Evolutionary conservation across 805 yeast genomes (phyloP).

Genomic region (Zygosaccharomyces lentus): DNA sequence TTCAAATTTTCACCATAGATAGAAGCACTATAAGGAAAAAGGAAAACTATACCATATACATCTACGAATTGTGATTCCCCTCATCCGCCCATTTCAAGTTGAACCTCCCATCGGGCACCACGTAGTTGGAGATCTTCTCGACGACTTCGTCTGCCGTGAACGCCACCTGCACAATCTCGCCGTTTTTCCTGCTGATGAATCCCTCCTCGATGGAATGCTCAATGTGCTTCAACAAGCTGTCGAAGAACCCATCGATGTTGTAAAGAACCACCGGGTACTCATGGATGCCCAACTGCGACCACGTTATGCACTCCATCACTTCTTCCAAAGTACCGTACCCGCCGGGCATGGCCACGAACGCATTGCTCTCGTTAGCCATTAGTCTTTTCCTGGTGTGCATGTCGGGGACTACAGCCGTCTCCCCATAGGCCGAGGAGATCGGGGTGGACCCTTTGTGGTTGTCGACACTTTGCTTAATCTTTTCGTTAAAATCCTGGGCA

Average conservation of each 20-base stretch:
- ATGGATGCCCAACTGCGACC: conserved; percentile 88
- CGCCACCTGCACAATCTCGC: conserved; percentile 66
- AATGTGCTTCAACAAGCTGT: conserved; percentile 60
- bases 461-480: conserved; percentile 49
- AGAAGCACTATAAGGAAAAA: not conserved
- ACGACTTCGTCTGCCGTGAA: conserved; percentile 65
- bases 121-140: conserved; percentile 53
- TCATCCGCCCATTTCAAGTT: conserved; percentile 61
- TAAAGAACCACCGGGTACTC: conserved; percentile 72
- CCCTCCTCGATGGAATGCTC: conserved; percentile 56
- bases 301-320: conserved; percentile 82
- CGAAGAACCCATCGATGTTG: conserved; percentile 78
- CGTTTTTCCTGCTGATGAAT: conserved; percentile 63
- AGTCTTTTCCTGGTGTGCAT: conserved; percentile 86
- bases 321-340: conserved; percentile 91
- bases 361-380: conserved; percentile 85
- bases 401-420: conserved; percentile 74
- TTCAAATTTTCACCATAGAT: conserved; percentile 1
- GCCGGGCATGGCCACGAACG: conserved; percentile 87
- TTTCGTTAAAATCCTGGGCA: conserved; percentile 42
- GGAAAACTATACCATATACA: not conserved
- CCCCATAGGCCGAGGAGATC: conserved; percentile 55
- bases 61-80: conserved; percentile 8
- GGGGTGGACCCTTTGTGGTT: conserved; percentile 66
- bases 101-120: conserved; percentile 68